A percentile compares a stretch with the other conserved stretches of the same genome.
These are phyloP conservation scores for Blastocystis sp. DNA, from an alignment of 352 stramenopile species.

Conservation along the genomic window DNA sequence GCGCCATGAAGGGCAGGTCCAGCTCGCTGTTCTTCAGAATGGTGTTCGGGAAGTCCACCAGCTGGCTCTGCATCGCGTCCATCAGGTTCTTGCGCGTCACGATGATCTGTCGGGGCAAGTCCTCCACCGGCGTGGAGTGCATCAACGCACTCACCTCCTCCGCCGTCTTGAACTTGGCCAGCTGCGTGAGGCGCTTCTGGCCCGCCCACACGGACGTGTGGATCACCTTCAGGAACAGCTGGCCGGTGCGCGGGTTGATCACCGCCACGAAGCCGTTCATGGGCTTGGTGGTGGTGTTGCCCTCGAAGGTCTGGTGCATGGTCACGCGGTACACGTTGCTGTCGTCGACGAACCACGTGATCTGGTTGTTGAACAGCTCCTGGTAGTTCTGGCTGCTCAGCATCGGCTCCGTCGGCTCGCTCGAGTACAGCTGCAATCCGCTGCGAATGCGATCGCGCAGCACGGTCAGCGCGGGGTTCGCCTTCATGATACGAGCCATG, in stretches of 20 bases:
- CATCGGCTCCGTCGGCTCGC: constrained; percentile 98
- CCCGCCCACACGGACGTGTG: constrained; percentile 99
- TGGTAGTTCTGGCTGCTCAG: constrained; percentile 99
- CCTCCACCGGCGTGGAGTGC: constrained; percentile 94
- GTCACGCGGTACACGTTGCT: constrained; percentile 98
- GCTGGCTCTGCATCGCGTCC: constrained; percentile 95
- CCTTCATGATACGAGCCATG: constrained; percentile 99
- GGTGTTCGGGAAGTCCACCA: constrained; percentile 99
- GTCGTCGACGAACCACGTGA: constrained; percentile 99
- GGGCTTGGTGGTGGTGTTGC: constrained; percentile 97
- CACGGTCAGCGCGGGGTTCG: constrained; percentile 98
- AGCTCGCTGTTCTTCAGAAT: constrained; percentile 97
- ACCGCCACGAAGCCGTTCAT: constrained; percentile 99
- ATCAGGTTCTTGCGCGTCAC: constrained; percentile 99
- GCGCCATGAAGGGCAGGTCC: constrained; percentile 97
- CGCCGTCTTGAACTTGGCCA: constrained; percentile 99
- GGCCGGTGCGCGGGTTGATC: constrained; percentile 97
- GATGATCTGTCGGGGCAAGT: constrained; percentile 99
- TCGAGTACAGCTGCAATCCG: constrained; percentile 97
- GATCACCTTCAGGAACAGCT: constrained; percentile 99
- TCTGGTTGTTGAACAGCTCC: constrained; percentile 99
- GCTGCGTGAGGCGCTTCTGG: constrained; percentile 96
- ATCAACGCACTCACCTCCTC: constrained; percentile 99
- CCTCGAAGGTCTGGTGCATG: constrained; percentile 99
- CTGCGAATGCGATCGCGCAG: constrained; percentile 98